A percentile compares a stretch with the other conserved stretches of the same genome.
These are phyloP conservation scores for Penicillium sp. DNA, from an alignment of 2,329 filamentous ascomycete species.

Conservation along the genomic window DNA sequence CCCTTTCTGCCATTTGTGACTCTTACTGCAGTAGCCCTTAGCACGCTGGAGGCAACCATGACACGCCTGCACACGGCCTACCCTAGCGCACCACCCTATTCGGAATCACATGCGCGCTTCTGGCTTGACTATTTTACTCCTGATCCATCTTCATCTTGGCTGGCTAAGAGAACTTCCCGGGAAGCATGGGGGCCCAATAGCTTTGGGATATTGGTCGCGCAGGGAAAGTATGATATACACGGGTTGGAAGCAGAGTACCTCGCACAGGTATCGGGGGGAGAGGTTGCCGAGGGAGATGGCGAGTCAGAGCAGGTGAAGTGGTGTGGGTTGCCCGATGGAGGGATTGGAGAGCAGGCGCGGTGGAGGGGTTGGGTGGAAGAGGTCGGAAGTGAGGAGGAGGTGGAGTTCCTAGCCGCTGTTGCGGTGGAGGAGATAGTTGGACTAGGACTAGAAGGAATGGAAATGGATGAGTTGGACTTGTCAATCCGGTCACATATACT, in stretches of 20 bases:
- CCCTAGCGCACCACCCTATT: slow-evolving; percentile 17
- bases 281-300: slow-evolving; percentile 7
- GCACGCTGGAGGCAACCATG: slow-evolving; percentile 19
- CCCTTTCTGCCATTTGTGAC: slow-evolving; percentile 10
- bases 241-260: not conserved
- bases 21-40: slow-evolving; percentile 19
- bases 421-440: slow-evolving; percentile 19
- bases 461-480: slow-evolving; percentile 18
- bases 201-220: not conserved
- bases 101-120: slow-evolving; percentile 22
- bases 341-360: slow-evolving; percentile 15
- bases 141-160: slow-evolving; percentile 1
- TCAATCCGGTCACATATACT: slow-evolving; percentile 21
- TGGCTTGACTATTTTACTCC: slow-evolving; percentile 19
- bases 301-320: slow-evolving; percentile 14
- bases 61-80: slow-evolving; percentile 10
- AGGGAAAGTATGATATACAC: not conserved
- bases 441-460: slow-evolving; percentile 9
- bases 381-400: slow-evolving; percentile 22
- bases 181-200: not conserved
- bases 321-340: slow-evolving; percentile 25
- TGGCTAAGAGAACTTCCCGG: not conserved
- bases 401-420: slow-evolving; percentile 22
- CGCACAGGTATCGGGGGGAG: not conserved
- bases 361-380: slow-evolving; percentile 23